phyloP scores from a whole-genome alignment of 805 yeast genomes.

The Cephaloascus fragrans region DNA sequence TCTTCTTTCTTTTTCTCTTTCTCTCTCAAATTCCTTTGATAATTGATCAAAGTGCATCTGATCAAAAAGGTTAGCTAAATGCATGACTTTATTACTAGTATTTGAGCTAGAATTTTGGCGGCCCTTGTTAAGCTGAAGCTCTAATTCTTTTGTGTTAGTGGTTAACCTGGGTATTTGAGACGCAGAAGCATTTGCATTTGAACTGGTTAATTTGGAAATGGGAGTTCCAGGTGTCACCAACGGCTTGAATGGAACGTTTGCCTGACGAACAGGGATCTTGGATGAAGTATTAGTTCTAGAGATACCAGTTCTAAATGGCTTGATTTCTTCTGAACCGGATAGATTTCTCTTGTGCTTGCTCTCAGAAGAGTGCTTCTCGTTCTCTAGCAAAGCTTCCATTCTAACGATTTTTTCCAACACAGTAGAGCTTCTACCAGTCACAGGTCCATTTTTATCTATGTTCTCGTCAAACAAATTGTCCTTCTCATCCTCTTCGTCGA shows the following conservation, averaged over 20 bases:
- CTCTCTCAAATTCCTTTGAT: constrained; percentile 78
- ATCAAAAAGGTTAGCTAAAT: constrained; percentile 59
- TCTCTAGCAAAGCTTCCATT: constrained; percentile 16
- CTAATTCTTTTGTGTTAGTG: not conserved
- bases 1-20: constrained; percentile 70
- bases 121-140: not conserved
- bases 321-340: not conserved
- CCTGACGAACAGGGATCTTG: not conserved
- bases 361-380: constrained; percentile 4
- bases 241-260: not conserved
- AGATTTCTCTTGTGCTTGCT: constrained; percentile 4
- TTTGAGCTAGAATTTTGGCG: constrained; percentile 5
- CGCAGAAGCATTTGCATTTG: not conserved
- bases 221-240: not conserved
- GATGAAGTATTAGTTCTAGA: not conserved
- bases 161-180: not conserved
- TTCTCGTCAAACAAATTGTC: constrained; percentile 7
- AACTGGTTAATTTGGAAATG: not conserved
- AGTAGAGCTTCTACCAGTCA: constrained; percentile 9
- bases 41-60: constrained; percentile 71
- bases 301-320: not conserved
- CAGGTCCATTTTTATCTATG: constrained; percentile 4
- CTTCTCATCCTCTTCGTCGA: constrained; percentile 7
- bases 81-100: constrained; percentile 39
- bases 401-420: constrained; percentile 16